Conservation (phyloP, 78 protist genomes). For the Bigelowiella natans region DNA sequence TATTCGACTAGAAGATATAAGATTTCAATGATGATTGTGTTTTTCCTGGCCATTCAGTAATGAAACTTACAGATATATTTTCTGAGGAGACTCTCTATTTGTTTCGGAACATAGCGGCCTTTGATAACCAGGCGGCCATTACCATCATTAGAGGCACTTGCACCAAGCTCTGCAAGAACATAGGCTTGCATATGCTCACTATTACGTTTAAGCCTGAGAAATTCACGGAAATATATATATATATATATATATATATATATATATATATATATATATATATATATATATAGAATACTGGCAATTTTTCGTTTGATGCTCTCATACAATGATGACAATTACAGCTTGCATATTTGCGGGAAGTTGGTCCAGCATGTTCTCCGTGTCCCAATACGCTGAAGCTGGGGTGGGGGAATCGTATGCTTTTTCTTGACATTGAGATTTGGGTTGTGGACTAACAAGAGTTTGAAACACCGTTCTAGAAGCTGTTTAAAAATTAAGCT, state of each 20-base stretch:
- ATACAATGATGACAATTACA: too few species aligned
- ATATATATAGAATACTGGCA: not conserved
- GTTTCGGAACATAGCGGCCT: slow-evolving; percentile 1
- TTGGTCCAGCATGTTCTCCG: not conserved
- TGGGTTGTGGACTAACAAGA: not conserved
- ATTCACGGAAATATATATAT: too few species aligned
- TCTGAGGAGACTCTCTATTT: not conserved
- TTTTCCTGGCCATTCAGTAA: too few species aligned
- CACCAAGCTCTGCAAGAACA: not conserved
- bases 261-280: too few species aligned
- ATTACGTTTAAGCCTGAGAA: not conserved
- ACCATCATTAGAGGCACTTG: not conserved
- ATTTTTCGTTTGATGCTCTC: not conserved
- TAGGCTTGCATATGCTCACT: not conserved
- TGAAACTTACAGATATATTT: not conserved
- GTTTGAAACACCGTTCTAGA: not conserved
- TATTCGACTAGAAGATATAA: not conserved
- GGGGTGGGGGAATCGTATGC: not conserved
- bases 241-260: too few species aligned
- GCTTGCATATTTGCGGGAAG: not conserved
- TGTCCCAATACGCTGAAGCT: not conserved
- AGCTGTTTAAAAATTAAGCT: too few species aligned
- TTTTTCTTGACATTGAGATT: not conserved
- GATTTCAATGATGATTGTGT: too few species aligned
- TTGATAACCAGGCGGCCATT: not conserved